A percentile compares a stretch with the other conserved stretches of the same genome.
These are phyloP conservation scores for Darksidea phi DNA, from an alignment of 495 filamentous ascomycete genomes.

Conservation along the genomic window DNA sequence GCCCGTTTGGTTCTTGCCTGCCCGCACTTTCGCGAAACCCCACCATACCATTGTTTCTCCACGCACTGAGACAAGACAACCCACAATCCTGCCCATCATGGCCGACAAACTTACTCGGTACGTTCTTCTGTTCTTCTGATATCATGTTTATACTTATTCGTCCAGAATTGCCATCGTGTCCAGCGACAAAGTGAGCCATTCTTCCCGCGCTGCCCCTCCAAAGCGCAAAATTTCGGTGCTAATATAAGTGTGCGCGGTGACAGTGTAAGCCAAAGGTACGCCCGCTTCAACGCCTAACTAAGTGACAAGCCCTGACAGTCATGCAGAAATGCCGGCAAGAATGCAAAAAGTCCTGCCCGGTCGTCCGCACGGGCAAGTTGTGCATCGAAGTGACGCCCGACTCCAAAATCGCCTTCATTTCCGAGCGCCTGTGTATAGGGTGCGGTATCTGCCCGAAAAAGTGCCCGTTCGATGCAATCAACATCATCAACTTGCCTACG, in stretches of 20 bases:
- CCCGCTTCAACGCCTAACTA: slow-evolving; percentile 7
- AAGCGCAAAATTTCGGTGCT: slow-evolving; percentile 24
- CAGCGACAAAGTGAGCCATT: slow-evolving; percentile 75
- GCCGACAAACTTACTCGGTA: slow-evolving; percentile 81
- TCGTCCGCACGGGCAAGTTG: slow-evolving; percentile 94
- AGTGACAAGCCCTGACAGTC: slow-evolving; percentile 5
- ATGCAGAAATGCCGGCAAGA: slow-evolving; percentile 89
- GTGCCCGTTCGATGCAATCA: slow-evolving; percentile 98
- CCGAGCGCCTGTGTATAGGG: slow-evolving; percentile 90
- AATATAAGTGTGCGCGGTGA: slow-evolving; percentile 21
- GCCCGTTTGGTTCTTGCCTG: not conserved
- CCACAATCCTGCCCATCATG: slow-evolving; percentile 50
- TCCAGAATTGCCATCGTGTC: slow-evolving; percentile 90
- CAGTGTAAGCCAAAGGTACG: slow-evolving; percentile 93
- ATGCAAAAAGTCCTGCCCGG: slow-evolving; percentile 99
- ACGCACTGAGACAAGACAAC: too few species aligned
- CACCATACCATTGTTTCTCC: not conserved
- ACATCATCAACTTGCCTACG: slow-evolving; percentile 98
- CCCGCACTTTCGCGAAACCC: slow-evolving; percentile 3
- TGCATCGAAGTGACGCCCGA: slow-evolving; percentile 90
- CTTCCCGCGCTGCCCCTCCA: slow-evolving; percentile 42
- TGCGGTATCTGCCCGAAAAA: slow-evolving; percentile 99
- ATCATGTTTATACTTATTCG: slow-evolving; percentile 12
- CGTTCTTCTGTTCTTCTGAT: not conserved
- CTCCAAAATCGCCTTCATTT: slow-evolving; percentile 97